Conservation (phyloP, 306 rosid genomes). For the Sesbania bispinosa region DNA sequence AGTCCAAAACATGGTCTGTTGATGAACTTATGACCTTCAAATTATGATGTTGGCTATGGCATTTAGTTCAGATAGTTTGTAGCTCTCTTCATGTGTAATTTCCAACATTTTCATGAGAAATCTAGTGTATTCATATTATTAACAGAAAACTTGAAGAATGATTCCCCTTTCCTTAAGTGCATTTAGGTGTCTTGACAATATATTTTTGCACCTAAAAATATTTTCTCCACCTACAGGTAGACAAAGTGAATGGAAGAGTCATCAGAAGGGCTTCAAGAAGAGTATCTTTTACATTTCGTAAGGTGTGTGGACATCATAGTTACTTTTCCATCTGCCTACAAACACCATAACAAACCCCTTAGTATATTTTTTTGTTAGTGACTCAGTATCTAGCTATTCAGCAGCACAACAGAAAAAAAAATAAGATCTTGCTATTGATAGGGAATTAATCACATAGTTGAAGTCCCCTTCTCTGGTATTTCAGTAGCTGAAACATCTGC, state of each 20-base stretch:
- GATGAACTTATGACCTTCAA: background rate
- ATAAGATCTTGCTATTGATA: too few species aligned
- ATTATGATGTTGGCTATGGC: background rate
- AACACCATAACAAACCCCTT: background rate
- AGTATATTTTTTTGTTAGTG: background rate
- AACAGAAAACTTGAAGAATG: too few species aligned
- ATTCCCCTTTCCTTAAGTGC: too few species aligned
- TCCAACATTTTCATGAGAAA: background rate
- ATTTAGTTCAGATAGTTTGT: background rate
- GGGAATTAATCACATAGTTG: too few species aligned
- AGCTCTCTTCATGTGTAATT: background rate
- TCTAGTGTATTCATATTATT: background rate
- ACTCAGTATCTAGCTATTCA: too few species aligned
- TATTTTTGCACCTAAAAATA: constrained; percentile 9
- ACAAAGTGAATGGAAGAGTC: too few species aligned
- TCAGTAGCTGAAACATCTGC: background rate
- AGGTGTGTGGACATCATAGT: too few species aligned
- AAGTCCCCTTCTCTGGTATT: too few species aligned
- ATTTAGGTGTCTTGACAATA: background rate
- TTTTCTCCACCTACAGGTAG: too few species aligned
- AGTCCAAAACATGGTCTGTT: background rate
- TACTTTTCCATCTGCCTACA: background rate
- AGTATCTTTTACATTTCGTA: too few species aligned
- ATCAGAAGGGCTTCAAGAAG: too few species aligned
- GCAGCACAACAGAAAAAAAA: too few species aligned